Percentiles rank a stretch among this genome's conserved stretches.
phyloP scores from a whole-genome alignment of 2,329 filamentous ascomycete species.

The Sclerotinia sclerotiorum region DNA sequence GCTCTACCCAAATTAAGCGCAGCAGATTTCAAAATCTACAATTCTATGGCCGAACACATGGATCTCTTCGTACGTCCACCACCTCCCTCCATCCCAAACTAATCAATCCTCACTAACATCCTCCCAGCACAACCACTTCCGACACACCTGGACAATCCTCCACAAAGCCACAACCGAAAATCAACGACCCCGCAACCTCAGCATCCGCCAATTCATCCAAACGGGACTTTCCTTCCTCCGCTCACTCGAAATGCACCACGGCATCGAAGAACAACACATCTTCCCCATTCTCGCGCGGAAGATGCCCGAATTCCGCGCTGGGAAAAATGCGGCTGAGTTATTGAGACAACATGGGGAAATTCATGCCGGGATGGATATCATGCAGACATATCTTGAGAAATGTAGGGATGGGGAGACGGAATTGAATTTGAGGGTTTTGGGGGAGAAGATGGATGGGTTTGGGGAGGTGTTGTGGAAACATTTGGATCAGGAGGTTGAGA shows the following conservation, averaged over 20 bases:
- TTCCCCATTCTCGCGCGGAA: conserved; percentile 75
- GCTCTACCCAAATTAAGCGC: conserved; percentile 54
- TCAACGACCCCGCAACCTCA: conserved; percentile 62
- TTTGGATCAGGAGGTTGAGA: conserved; percentile 78
- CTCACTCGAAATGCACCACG: conserved; percentile 74
- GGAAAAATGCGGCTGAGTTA: conserved; percentile 58
- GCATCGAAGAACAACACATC: conserved; percentile 77
- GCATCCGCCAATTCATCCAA: conserved; percentile 66
- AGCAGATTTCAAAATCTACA: conserved; percentile 60
- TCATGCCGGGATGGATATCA: conserved; percentile 68
- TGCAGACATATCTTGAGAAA: conserved; percentile 63
- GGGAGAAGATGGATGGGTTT: conserved; percentile 73
- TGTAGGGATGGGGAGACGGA: conserved; percentile 64
- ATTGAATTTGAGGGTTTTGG: conserved; percentile 59
- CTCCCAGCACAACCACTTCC: conserved; percentile 71
- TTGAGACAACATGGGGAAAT: conserved; percentile 76
- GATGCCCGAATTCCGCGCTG: conserved; percentile 71
- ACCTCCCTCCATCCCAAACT: neutral
- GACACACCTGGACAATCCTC: conserved; percentile 68
- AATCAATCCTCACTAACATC: neutral
- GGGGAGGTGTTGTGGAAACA: conserved; percentile 77
- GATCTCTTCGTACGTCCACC: conserved; percentile 53
- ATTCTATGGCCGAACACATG: conserved; percentile 63
- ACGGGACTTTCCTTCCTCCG: conserved; percentile 68
- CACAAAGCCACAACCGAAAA: conserved; percentile 62